These are phyloP conservation scores for Elasticomyces elasticus DNA, from an alignment of 495 filamentous ascomycete genomes.

Conservation along the genomic window DNA sequence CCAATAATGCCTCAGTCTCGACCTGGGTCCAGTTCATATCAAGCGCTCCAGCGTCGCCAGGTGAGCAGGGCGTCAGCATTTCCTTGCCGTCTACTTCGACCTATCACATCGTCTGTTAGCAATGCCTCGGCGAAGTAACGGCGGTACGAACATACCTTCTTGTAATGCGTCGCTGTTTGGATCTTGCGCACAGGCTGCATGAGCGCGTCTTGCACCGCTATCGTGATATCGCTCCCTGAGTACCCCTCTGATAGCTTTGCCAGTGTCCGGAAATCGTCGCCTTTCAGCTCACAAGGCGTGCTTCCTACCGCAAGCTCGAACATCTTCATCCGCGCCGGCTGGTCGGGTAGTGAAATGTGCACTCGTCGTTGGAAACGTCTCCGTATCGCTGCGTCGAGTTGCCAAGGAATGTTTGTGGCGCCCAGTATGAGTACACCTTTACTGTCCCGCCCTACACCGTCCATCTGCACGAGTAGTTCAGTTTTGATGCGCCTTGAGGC, in stretches of 20 bases:
- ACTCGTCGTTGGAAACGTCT: conserved; percentile 93
- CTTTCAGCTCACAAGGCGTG: conserved; percentile 76
- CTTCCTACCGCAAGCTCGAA: conserved; percentile 88
- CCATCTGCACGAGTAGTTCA: conserved; percentile 97
- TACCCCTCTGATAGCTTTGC: conserved; percentile 82
- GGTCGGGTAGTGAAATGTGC: conserved; percentile 85
- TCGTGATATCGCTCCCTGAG: conserved; percentile 90
- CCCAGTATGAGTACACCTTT: conserved; percentile 91
- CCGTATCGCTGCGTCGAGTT: conserved; percentile 94
- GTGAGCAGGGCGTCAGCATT: conserved; percentile 86
- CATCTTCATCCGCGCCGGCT: conserved; percentile 86
- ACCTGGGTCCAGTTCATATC: conserved; percentile 93
- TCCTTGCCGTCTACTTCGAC: conserved; percentile 59
- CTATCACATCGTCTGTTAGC: conserved; percentile 36
- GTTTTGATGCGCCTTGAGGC: conserved; percentile 96
- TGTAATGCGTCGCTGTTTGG: conserved; percentile 97
- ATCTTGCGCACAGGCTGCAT: conserved; percentile 98
- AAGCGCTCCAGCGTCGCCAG: conserved; percentile 69
- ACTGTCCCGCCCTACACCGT: conserved; percentile 90
- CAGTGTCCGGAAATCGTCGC: conserved; percentile 66
- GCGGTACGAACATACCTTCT: conserved; percentile 52
- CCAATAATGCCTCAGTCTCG: conserved; percentile 68
- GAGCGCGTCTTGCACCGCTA: conserved; percentile 90
- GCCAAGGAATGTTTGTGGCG: conserved; percentile 98
- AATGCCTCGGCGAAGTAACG: neutral